Evolutionary conservation across 2,329 filamentous ascomycete species (phyloP).

Genomic region (Ophiognomonia clavigignenti-juglandacearum): DNA sequence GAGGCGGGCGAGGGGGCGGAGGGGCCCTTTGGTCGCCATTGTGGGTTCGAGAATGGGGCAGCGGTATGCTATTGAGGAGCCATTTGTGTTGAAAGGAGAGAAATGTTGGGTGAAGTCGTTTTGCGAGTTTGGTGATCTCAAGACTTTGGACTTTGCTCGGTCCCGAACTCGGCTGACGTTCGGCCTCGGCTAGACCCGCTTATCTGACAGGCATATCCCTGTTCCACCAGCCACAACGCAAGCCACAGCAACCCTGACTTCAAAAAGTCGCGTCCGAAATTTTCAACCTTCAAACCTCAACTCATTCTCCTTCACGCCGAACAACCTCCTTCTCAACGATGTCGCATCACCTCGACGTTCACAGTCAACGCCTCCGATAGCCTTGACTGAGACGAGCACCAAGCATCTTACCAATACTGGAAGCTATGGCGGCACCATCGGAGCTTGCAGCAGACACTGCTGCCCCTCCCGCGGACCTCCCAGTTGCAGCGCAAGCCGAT

Average conservation of each 20-base stretch:
- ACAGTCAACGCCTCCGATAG: conserved; percentile 1
- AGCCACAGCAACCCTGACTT: conserved; percentile 5
- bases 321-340: conserved; percentile 5
- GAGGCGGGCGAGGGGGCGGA: conserved; percentile 7
- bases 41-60: not conserved
- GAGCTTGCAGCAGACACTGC: conserved; percentile 11
- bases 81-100: not conserved
- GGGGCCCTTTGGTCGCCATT: conserved; percentile 12
- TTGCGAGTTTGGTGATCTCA: conserved; percentile 1
- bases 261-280: conserved; percentile 8
- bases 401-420: too few species aligned
- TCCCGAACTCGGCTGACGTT: conserved; percentile 10
- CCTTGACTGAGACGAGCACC: not conserved
- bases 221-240: not conserved
- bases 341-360: conserved; percentile 2
- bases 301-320: not conserved
- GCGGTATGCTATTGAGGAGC: not conserved
- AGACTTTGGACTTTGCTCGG: conserved; percentile 9
- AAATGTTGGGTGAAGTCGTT: not conserved
- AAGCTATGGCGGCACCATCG: conserved; percentile 11
- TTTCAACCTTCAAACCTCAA: conserved; percentile 4
- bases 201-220: not conserved
- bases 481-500: conserved; percentile 10
- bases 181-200: not conserved
- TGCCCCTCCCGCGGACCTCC: not conserved